These are phyloP conservation scores for Eimeria falciformis DNA, from an alignment of 169 alveolate species.

Conservation along the genomic window DNA sequence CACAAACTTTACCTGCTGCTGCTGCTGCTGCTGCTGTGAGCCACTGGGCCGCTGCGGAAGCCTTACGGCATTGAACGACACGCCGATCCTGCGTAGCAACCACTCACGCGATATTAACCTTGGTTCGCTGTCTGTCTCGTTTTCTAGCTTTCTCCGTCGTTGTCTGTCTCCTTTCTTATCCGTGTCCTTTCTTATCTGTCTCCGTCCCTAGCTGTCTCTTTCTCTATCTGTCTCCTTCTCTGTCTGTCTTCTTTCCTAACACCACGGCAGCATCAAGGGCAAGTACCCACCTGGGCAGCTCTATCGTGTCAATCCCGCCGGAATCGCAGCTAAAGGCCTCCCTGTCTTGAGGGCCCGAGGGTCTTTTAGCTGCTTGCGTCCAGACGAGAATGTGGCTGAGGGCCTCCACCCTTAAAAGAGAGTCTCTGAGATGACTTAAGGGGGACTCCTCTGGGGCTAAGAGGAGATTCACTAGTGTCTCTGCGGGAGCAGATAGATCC, in stretches of 20 bases:
- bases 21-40: slow-evolving; percentile 37
- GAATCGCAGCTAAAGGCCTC: neutral
- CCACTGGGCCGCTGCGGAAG: slow-evolving; percentile 20
- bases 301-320: slow-evolving; percentile 52
- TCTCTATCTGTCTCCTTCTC: too few relatives aligned
- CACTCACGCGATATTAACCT: too few relatives aligned
- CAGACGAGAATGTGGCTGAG: slow-evolving; percentile 71
- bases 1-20: slow-evolving; percentile 68
- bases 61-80: slow-evolving; percentile 42
- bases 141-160: too few relatives aligned
- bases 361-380: slow-evolving; percentile 5
- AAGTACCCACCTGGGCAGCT: slow-evolving; percentile 47
- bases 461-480: slow-evolving; percentile 57
- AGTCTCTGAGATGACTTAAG: slow-evolving; percentile 11
- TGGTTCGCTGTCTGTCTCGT: too few relatives aligned
- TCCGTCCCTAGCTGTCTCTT: too few relatives aligned
- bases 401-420: slow-evolving; percentile 41
- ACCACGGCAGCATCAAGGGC: slow-evolving; percentile 1
- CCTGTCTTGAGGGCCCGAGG: slow-evolving; percentile 5
- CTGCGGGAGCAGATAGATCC: neutral
- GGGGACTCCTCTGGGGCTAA: slow-evolving; percentile 7
- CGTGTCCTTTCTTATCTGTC: too few relatives aligned
- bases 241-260: too few relatives aligned
- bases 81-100: slow-evolving; percentile 1
- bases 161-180: too few relatives aligned